Evolutionary conservation across 495 filamentous ascomycete genomes (phyloP).

Genomic region (Pseudevernia furfuracea): DNA sequence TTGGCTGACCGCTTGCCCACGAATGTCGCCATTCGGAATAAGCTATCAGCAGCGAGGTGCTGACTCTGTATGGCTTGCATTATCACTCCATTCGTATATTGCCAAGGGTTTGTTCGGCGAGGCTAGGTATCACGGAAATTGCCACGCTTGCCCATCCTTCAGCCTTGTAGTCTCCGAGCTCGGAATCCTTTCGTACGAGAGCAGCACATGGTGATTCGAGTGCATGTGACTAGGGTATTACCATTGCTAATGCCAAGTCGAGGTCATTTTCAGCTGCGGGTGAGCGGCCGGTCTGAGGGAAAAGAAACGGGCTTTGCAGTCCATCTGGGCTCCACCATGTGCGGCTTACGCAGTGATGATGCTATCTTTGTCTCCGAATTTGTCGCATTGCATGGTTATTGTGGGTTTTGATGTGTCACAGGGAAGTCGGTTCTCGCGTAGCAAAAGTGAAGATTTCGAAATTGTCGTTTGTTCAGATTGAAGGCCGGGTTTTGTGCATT

Average conservation of each 20-base stretch:
- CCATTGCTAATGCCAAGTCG: neutral
- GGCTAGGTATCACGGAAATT: neutral
- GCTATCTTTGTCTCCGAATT: neutral
- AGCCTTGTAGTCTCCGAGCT: neutral
- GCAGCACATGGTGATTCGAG: neutral
- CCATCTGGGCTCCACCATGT: neutral
- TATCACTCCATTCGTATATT: neutral
- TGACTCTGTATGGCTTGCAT: neutral
- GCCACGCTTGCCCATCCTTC: neutral
- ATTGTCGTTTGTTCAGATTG: neutral
- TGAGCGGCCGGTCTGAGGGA: neutral
- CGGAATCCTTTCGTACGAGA: neutral
- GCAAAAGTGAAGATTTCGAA: neutral
- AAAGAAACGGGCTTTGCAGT: neutral
- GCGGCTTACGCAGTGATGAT: neutral
- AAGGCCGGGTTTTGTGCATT: neutral
- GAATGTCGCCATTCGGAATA: neutral
- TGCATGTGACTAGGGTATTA: neutral
- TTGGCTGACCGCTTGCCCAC: neutral
- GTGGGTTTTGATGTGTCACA: too few species aligned
- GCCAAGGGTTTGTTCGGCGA: neutral
- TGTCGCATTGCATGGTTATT: too few species aligned
- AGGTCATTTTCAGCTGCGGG: neutral
- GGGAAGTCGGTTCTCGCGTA: neutral
- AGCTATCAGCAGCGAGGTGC: neutral